phyloP scores from a whole-genome alignment of 306 rosid genomes.

The Herpetospermum pedunculosum region DNA sequence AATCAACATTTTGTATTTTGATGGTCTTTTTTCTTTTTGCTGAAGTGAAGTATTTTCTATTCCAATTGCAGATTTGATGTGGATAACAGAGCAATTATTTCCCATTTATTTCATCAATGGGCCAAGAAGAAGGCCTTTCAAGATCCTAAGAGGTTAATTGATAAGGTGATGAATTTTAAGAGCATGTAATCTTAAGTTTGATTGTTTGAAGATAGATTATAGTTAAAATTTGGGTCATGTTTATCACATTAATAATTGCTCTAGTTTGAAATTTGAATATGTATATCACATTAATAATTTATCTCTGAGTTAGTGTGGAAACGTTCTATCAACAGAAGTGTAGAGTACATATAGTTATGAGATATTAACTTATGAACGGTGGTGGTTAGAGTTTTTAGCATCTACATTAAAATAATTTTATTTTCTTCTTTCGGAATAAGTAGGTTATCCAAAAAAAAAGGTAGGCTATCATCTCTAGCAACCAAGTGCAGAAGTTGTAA shows the following conservation, averaged over 20 bases:
- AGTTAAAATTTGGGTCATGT: neutral
- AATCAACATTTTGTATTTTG: conserved; percentile 5
- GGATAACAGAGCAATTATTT: conserved; percentile 63
- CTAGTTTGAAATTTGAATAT: neutral
- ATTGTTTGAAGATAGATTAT: neutral
- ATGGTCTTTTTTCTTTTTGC: conserved; percentile 6
- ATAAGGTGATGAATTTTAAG: conserved; percentile 45
- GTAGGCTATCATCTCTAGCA: neutral
- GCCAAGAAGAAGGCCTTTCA: conserved; percentile 94
- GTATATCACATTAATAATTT: neutral
- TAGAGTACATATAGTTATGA: neutral
- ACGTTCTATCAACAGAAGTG: neutral
- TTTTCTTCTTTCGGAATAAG: neutral
- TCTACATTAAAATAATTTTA: neutral
- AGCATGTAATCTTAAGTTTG: neutral
- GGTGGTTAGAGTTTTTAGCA: neutral
- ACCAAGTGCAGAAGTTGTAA: neutral
- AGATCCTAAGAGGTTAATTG: conserved; percentile 81
- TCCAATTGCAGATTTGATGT: conserved; percentile 47
- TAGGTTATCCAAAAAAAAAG: neutral
- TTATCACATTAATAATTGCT: neutral
- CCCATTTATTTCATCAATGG: conserved; percentile 87
- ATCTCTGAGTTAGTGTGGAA: neutral
- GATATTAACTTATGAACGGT: neutral
- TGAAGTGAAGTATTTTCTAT: conserved; percentile 4